A percentile compares a stretch with the other conserved stretches of the same genome.
Conservation (phyloP, 2,329 filamentous ascomycete genomes). For the Neofusicoccum sp. region DNA sequence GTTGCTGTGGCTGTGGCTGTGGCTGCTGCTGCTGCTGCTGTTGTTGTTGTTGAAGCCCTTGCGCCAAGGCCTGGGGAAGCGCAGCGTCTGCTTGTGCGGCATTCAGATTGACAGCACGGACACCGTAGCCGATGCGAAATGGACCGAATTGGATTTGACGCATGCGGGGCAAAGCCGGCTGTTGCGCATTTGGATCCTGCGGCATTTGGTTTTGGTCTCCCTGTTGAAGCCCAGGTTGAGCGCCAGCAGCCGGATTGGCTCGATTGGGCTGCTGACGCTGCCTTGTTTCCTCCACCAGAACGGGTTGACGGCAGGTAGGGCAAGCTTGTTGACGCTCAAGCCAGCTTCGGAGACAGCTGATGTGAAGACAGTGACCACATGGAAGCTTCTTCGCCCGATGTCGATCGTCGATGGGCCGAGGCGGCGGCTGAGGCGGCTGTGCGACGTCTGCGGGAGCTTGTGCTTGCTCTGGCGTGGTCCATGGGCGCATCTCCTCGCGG, state of each 20-base stretch:
- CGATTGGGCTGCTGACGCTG: conserved; percentile 29
- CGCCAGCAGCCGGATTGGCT: conserved; percentile 21
- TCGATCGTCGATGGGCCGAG: conserved; percentile 66
- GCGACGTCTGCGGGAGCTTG: conserved; percentile 35
- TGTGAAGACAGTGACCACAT: conserved; percentile 92
- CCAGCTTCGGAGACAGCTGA: conserved; percentile 94
- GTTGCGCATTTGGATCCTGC: conserved; percentile 23
- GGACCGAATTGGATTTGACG: conserved; percentile 17
- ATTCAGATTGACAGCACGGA: conserved; percentile 15
- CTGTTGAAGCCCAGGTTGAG: conserved; percentile 17
- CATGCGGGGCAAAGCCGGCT: not conserved
- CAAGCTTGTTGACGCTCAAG: conserved; percentile 96
- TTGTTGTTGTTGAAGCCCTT: conserved; percentile 21
- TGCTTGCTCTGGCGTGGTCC: conserved; percentile 51
- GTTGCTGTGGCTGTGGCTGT: conserved; percentile 21
- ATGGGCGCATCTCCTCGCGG: conserved; percentile 89
- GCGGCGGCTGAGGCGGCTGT: conserved; percentile 32
- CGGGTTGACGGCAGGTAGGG: conserved; percentile 85
- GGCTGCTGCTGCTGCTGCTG: conserved; percentile 18
- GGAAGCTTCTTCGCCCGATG: conserved; percentile 91
- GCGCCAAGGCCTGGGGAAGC: not conserved
- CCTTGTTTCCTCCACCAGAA: conserved; percentile 50
- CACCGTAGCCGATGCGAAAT: conserved; percentile 15
- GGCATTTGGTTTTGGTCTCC: conserved; percentile 13
- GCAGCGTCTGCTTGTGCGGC: not conserved